Conservation (phyloP, 2,329 filamentous ascomycete species). For the Grosmannia serpens region DNA sequence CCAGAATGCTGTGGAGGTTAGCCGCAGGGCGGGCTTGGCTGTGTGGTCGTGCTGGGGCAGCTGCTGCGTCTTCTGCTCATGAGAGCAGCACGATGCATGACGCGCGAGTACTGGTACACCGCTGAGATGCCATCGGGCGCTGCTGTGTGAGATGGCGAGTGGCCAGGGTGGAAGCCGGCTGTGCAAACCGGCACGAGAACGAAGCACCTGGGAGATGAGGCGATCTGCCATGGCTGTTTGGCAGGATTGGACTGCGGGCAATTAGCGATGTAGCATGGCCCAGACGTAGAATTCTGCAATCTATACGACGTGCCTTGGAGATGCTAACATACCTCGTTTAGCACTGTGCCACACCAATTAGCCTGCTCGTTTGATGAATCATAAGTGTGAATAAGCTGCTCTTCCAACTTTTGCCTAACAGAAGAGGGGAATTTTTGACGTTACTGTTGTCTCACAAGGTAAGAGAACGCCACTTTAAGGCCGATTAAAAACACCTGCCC, state of each 20-base stretch:
- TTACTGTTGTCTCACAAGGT: background rate
- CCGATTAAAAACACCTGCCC: background rate
- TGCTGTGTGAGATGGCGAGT: background rate
- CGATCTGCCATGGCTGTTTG: background rate
- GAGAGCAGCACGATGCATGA: background rate
- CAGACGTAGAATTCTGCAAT: no score
- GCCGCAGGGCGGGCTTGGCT: background rate
- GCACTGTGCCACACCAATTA: background rate
- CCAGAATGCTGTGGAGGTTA: slow-evolving; percentile 20
- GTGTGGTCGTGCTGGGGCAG: background rate
- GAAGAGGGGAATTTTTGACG: background rate
- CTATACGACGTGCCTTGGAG: no score
- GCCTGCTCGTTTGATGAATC: background rate
- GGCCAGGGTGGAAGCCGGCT: background rate
- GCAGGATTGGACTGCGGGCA: no score
- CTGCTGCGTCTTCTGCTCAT: background rate
- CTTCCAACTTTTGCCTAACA: background rate
- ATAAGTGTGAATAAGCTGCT: background rate
- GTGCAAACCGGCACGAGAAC: background rate
- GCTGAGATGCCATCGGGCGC: background rate
- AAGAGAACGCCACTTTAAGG: background rate
- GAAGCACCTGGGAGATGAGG: background rate
- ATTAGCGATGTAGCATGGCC: no score
- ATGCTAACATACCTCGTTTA: no score
- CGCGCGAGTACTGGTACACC: no score